Percentiles rank a stretch among this genome's conserved stretches.
Evolutionary conservation across 805 yeast genomes (phyloP).

Genomic region (Cyberlindnera mycetangii): DNA sequence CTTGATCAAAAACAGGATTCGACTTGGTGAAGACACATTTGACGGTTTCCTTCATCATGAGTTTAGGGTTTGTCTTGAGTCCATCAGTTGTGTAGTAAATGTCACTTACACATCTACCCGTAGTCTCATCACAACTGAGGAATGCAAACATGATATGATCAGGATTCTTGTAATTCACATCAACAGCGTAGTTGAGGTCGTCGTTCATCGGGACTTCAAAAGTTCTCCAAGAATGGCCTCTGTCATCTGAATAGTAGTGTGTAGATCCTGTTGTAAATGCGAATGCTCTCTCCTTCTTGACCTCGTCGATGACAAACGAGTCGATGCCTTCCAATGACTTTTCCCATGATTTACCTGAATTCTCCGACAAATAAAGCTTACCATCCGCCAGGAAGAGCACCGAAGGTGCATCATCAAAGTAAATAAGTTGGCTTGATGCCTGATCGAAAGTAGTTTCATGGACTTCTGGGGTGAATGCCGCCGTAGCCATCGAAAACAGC

Average conservation of each 20-base stretch:
- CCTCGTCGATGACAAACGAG: constrained; percentile 32
- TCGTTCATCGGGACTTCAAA: constrained; percentile 30
- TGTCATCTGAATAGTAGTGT: constrained; percentile 39
- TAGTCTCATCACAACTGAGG: constrained; percentile 16
- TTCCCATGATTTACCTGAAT: constrained; percentile 46
- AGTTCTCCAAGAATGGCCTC: constrained; percentile 40
- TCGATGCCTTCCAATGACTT: constrained; percentile 33
- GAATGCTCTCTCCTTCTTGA: constrained; percentile 38
- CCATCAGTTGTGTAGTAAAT: constrained; percentile 46
- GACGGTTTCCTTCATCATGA: constrained; percentile 23
- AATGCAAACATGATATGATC: constrained; percentile 38
- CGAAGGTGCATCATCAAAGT: constrained; percentile 34
- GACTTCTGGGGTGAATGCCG: constrained; percentile 28
- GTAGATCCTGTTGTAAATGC: constrained; percentile 32
- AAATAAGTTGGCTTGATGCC: constrained; percentile 21
- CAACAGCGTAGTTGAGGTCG: constrained; percentile 25
- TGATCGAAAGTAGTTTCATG: constrained; percentile 5
- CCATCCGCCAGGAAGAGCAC: constrained; percentile 23
- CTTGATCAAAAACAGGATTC: constrained; percentile 22
- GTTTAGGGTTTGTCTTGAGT: constrained; percentile 34
- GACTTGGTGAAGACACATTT: constrained; percentile 34
- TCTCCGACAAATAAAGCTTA: constrained; percentile 40
- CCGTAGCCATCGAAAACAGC: constrained; percentile 3
- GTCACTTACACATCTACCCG: constrained; percentile 32
- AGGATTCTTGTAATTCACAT: constrained; percentile 38